Conservation (phyloP, 345 rosid genomes). For the Geranium brycei region DNA sequence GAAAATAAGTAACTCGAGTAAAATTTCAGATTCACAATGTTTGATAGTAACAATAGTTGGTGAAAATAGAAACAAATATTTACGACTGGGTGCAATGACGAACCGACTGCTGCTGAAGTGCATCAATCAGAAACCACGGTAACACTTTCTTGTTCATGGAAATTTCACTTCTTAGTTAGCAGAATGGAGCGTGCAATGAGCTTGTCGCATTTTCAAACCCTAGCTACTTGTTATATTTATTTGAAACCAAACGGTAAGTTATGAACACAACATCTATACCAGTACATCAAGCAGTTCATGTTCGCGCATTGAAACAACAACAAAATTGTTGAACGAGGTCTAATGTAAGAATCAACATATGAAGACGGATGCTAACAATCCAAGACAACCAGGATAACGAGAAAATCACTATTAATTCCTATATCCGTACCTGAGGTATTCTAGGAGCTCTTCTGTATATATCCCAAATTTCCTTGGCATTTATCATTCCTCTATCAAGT, state of each 20-base stretch:
- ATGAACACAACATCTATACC: no score
- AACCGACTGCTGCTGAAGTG: neutral
- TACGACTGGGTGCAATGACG: neutral
- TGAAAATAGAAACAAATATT: no score
- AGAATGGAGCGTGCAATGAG: no score
- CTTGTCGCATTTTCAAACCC: no score
- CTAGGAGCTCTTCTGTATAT: constrained; percentile 55
- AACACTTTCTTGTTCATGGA: neutral
- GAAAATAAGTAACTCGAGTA: constrained; percentile 11
- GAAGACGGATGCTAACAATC: no score
- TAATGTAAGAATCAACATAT: no score
- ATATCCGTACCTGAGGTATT: constrained; percentile 50
- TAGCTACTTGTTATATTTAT: no score
- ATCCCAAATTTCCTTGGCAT: constrained; percentile 77
- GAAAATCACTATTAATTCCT: constrained; percentile 4
- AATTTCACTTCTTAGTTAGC: neutral
- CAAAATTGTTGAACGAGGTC: no score
- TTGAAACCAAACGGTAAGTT: no score
- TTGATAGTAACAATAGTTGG: no score
- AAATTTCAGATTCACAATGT: neutral
- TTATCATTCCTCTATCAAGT: constrained; percentile 63
- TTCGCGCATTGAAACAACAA: neutral
- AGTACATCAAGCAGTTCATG: neutral
- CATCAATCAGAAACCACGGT: neutral
- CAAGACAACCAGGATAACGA: neutral